Percentiles rank a stretch among this genome's conserved stretches.
Evolutionary conservation across 1,284 basidiomycete genomes (phyloP).

Genomic region (Ustilago trichophora): DNA sequence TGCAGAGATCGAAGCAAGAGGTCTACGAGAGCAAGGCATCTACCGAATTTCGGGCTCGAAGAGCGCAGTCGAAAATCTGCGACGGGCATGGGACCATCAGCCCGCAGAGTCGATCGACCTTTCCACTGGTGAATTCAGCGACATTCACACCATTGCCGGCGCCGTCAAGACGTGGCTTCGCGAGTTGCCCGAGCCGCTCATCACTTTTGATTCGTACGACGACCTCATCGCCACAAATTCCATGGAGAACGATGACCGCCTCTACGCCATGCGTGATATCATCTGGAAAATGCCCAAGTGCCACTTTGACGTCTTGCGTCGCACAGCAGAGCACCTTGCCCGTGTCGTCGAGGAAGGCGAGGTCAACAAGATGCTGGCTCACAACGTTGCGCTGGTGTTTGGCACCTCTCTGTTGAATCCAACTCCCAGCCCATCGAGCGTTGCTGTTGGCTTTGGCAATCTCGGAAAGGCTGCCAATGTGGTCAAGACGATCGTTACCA

Average conservation of each 20-base stretch:
- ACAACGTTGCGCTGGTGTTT: conserved; percentile 65
- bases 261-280: conserved; percentile 60
- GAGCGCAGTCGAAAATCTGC: conserved; percentile 56
- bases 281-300: conserved; percentile 60
- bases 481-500: conserved; percentile 63
- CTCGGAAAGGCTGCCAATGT: conserved; percentile 64
- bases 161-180: conserved; percentile 64
- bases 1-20: conserved; percentile 62
- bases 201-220: conserved; percentile 63
- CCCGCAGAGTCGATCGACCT: conserved; percentile 54
- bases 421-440: conserved; percentile 50
- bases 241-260: conserved; percentile 58
- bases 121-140: conserved; percentile 54
- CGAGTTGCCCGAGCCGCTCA: conserved; percentile 64
- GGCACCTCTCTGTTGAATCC: conserved; percentile 65
- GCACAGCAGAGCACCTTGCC: conserved; percentile 59
- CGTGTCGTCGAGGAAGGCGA: conserved; percentile 57
- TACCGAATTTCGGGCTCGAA: conserved; percentile 65
- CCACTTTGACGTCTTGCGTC: conserved; percentile 60
- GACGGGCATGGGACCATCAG: conserved; percentile 47
- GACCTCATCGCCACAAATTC: conserved; percentile 59
- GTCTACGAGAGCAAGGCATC: conserved; percentile 64
- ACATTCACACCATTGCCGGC: conserved; percentile 63
- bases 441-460: conserved; percentile 56
- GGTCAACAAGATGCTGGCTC: conserved; percentile 63